Evolutionary conservation across 2,329 filamentous ascomycete species (phyloP), one percentile per base, ranked within the genome.

Genomic region (Dissoconium aciculare): DNA sequence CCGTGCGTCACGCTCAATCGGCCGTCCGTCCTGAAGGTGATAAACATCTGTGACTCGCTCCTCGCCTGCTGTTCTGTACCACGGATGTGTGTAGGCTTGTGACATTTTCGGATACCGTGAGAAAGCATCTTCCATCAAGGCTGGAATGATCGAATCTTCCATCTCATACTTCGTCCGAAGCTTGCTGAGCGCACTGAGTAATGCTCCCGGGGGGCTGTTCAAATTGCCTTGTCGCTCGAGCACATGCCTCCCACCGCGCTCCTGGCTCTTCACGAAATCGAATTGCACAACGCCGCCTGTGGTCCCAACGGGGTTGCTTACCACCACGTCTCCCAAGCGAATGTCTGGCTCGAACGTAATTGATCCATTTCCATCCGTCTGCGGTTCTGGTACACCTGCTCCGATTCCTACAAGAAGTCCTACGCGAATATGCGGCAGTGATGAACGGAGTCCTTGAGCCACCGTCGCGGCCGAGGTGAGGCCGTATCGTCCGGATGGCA

Each of bases 261-360:
- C n/a, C 2, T 31, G 32, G 1, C 21, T 29, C 23, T 49, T 50
- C 5, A 36, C 39, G 2, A 45, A 26, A 21, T 48, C 43, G 23
- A 45, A 46, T 17, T 51, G 43, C 5, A 48, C 32, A 0, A 51
- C 44, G 4, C 46, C 46, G 2, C 40, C 44, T 12, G 15, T 30
- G 3, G 15, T 28, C 0, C 30, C 34, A 0, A 15, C 23, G 2
- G 46, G 46, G n/a, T 34, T 33, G 30, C 47, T 46, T 6, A 51
- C 39, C 1, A 45, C 42, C 8, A 51, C 28, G 25, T 50, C 48
- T 2, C 47, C 49, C 4, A 51, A 42, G 1, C 44, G 40, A 3
- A 49, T 38, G 15, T 49, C 44, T 5, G 24, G 24, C 11, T 17
- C 13, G 11, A 33, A n/a, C 11, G 31, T 5, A 19, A 14, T 17